Evolutionary conservation across 2,329 filamentous ascomycete species (phyloP).

Genomic region (Penicillium sp.): DNA sequence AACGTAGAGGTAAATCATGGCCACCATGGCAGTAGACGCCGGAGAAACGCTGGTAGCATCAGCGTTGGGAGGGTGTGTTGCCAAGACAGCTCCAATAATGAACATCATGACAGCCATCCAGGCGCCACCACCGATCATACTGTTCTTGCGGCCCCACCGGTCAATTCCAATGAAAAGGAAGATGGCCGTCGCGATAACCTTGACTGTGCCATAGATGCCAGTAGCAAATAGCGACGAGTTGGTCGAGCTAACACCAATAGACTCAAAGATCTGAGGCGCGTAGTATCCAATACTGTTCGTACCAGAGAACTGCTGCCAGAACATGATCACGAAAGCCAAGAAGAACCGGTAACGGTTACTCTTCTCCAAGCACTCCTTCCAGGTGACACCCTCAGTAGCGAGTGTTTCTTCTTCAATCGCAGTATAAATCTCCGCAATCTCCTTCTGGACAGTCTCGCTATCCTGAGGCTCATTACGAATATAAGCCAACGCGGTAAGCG

Average conservation of each 20-base stretch:
- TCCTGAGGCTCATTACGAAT: constrained; percentile 34
- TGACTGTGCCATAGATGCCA: constrained; percentile 41
- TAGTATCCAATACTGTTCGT: constrained; percentile 44
- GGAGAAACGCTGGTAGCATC: constrained; percentile 28
- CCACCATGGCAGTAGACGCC: constrained; percentile 40
- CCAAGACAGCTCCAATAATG: constrained; percentile 38
- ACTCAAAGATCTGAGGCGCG: constrained; percentile 40
- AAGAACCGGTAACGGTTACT: constrained; percentile 41
- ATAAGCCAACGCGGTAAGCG: constrained; percentile 39
- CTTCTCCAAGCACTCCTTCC: constrained; percentile 41
- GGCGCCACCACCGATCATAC: constrained; percentile 35
- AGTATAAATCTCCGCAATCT: constrained; percentile 42
- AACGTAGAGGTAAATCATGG: constrained; percentile 54
- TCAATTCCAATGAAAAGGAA: constrained; percentile 42
- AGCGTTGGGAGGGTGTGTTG: constrained; percentile 33
- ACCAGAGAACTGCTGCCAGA: constrained; percentile 44
- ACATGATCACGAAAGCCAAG: constrained; percentile 40
- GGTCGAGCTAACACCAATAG: constrained; percentile 34
- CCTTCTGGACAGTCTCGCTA: constrained; percentile 29
- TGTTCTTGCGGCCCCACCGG: constrained; percentile 37
- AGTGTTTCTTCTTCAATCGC: constrained; percentile 45
- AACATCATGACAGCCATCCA: constrained; percentile 43
- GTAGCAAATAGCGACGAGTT: constrained; percentile 39
- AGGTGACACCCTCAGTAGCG: constrained; percentile 43
- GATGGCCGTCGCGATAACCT: constrained; percentile 37